Base-by-base conservation (phyloP, 495 filamentous ascomycete genomes). In the Copromyces sp. region DNA sequence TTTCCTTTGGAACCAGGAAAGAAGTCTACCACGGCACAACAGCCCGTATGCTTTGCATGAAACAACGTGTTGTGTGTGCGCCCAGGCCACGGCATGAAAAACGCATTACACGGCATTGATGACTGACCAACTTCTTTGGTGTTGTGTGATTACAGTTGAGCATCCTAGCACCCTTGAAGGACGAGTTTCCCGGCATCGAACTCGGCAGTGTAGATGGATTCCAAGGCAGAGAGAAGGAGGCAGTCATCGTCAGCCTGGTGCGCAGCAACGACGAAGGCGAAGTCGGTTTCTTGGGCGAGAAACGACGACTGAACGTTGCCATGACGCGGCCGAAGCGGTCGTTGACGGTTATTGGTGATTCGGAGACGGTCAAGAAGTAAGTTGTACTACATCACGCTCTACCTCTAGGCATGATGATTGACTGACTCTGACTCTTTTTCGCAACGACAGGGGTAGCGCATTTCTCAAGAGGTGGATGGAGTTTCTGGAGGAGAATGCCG, bases 201-300 rank as follows among this genome's bases (percentile, higher is more conserved):
- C 82, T 98, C 20, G 95, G 95, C 37, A 97, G 92, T 75, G 93
- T 99, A 3, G 95, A 99, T 82, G 94, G 94, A 8, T 99, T 99
- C 79, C 95, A 99, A 79, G 95, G 95, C 44, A 87, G 95, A 14
- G 95, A 99, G 82, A 99, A 99, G 81, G 95, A 99, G 80, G 95
- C 92, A 3, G 91, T 99, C 44, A 88, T 99, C 40, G 89, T 99
- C 20, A 94, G 89, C 79, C 85, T 98, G 32, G 95, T 99, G 44
- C 86, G 95, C 74, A 97, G 94, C 81, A 98, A 98, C 82, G 75
- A 87, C 24, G 89, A 92, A 70, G 87, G 90, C 37, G 94, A 98
- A 81, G 94, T 97, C 12, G 95, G 95, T 16, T 99, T 99, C 78
- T 83, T 99, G 69, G 92, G 88, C n/a, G 95, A 99, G 83, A 95